These are phyloP conservation scores for Achlya hypogyna DNA, from an alignment of 352 stramenopile genomes.

Conservation along the genomic window DNA sequence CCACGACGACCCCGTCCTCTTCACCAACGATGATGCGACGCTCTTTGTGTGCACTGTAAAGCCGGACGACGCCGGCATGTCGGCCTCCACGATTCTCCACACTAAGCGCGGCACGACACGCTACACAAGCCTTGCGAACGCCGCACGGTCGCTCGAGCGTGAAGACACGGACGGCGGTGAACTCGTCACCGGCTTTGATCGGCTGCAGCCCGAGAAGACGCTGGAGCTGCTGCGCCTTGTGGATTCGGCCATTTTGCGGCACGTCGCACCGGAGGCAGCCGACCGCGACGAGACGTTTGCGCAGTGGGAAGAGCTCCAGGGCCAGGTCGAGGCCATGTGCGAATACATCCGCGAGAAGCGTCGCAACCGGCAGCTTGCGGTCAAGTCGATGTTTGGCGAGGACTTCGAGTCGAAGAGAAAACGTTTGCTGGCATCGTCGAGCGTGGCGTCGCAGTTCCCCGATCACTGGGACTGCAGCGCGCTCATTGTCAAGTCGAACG, in stretches of 20 bases:
- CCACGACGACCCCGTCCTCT: neutral
- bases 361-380: conserved; percentile 48
- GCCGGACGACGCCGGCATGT: neutral
- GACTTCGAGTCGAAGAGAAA: conserved; percentile 73
- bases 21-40: conserved; percentile 5
- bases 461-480: conserved; percentile 64
- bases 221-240: neutral
- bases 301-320: conserved; percentile 48
- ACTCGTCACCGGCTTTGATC: neutral
- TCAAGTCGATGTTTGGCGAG: conserved; percentile 74
- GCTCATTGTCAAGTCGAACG: conserved; percentile 98
- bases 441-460: conserved; percentile 16
- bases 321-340: conserved; percentile 57
- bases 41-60: conserved; percentile 7
- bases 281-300: conserved; percentile 32
- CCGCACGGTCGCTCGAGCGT: neutral
- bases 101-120: neutral
- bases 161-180: neutral
- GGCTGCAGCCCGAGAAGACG: conserved; percentile 4
- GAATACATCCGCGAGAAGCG: conserved; percentile 59
- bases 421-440: conserved; percentile 46
- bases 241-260: neutral
- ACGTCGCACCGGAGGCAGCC: conserved; percentile 28
- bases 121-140: neutral
- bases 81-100: neutral